Evolutionary conservation across 495 filamentous ascomycete genomes (phyloP).

Genomic region (Penicillium lividum): DNA sequence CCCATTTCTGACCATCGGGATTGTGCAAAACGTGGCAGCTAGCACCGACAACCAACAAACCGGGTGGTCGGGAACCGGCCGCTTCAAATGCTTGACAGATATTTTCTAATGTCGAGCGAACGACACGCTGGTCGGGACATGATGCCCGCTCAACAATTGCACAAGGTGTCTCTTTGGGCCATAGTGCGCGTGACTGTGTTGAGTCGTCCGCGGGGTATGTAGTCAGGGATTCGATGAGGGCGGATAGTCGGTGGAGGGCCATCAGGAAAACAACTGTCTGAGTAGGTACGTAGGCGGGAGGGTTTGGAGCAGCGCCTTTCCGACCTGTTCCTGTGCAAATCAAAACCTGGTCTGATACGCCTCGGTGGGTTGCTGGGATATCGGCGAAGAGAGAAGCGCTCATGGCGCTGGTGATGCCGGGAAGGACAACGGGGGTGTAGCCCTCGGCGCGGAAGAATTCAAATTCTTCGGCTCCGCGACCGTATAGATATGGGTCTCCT

Average conservation of each 20-base stretch:
- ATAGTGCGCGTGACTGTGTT: constrained; percentile 30
- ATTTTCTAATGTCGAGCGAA: constrained; percentile 77
- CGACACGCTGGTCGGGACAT: constrained; percentile 91
- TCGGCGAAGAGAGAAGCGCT: constrained; percentile 84
- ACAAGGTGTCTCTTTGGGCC: constrained; percentile 70
- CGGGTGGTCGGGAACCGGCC: constrained; percentile 86
- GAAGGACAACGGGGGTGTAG: constrained; percentile 70
- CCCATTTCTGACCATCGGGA: constrained; percentile 62
- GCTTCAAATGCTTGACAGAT: constrained; percentile 84
- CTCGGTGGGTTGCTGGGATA: constrained; percentile 85
- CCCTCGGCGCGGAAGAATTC: constrained; percentile 79
- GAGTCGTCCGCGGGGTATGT: constrained; percentile 23
- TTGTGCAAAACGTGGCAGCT: constrained; percentile 76
- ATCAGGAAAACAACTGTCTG: constrained; percentile 95
- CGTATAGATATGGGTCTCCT: constrained; percentile 95
- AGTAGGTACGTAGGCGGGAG: constrained; percentile 72
- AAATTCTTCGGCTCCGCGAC: constrained; percentile 88
- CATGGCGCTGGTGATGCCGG: constrained; percentile 86
- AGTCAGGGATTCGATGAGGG: constrained; percentile 67
- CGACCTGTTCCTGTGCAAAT: constrained; percentile 94
- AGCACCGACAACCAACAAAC: constrained; percentile 82
- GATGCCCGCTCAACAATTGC: constrained; percentile 93
- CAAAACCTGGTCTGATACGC: constrained; percentile 87
- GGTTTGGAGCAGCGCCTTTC: constrained; percentile 79
- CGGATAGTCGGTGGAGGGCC: constrained; percentile 82